Conservation (phyloP, 2,329 filamentous ascomycete species). For the Fusarium verrucosum region DNA sequence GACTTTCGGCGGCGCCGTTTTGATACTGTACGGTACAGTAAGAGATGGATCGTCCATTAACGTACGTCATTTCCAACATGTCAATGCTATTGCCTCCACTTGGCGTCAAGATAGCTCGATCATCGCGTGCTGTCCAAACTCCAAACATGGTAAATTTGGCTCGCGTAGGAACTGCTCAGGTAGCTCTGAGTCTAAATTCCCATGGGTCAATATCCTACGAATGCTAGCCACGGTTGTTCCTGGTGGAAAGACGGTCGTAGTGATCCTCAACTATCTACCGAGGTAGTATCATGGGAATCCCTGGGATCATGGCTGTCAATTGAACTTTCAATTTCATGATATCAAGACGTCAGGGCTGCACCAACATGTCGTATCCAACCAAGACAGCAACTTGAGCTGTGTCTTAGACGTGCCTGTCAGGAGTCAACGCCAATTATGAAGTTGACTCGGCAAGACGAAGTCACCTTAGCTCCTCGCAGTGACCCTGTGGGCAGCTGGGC, state of each 20-base stretch:
- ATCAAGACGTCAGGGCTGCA: background rate
- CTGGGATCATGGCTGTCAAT: background rate
- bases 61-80: conserved; percentile 37
- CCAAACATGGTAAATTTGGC: conserved; percentile 29
- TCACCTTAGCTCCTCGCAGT: conserved; percentile 20
- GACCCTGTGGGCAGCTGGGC: conserved; percentile 25
- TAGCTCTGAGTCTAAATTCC: conserved; percentile 24
- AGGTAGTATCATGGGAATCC: background rate
- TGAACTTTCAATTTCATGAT: background rate
- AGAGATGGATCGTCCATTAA: conserved; percentile 26
- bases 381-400: conserved; percentile 5
- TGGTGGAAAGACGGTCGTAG: background rate
- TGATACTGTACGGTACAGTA: no score
- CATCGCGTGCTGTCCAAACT: conserved; percentile 21
- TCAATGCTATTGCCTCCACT: conserved; percentile 36
- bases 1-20: conserved; percentile 25
- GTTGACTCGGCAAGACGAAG: conserved; percentile 11
- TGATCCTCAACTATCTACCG: background rate
- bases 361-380: background rate
- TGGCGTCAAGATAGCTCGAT: conserved; percentile 30
- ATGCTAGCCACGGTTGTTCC: background rate
- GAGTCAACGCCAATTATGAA: conserved; percentile 14
- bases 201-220: background rate
- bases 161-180: conserved; percentile 10
- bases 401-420: conserved; percentile 1